Conservation (phyloP, 1,284 basidiomycete genomes). For the Phellinidium pouzarii region DNA sequence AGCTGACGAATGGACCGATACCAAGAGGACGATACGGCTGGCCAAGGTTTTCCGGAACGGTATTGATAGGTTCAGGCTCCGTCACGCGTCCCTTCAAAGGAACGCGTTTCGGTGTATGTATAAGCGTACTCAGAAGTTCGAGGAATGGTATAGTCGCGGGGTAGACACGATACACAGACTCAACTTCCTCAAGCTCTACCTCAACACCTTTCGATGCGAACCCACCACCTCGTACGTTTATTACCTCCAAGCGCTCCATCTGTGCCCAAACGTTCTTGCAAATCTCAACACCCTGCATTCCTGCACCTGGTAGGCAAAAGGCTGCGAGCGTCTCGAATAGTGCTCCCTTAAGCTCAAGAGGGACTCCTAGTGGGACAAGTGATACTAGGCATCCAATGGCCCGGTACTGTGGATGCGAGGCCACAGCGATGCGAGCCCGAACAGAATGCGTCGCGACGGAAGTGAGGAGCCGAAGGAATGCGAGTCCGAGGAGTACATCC, state of each 20-base stretch:
- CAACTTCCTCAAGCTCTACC: constrained; percentile 81
- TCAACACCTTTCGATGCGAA: constrained; percentile 57
- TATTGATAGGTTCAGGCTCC: constrained; percentile 58
- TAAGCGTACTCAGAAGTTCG: constrained; percentile 72
- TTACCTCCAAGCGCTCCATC: constrained; percentile 82
- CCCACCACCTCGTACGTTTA: constrained; percentile 54
- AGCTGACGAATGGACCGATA: constrained; percentile 71
- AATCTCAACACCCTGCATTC: constrained; percentile 67
- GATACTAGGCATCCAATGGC: constrained; percentile 76
- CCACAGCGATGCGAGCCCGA: constrained; percentile 73
- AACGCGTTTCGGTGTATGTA: constrained; percentile 69
- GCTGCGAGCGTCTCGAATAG: constrained; percentile 80
- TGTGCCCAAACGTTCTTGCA: constrained; percentile 77
- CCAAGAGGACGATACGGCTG: constrained; percentile 71
- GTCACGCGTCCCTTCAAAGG: constrained; percentile 51
- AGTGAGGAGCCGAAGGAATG: constrained; percentile 77
- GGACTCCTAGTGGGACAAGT: constrained; percentile 73
- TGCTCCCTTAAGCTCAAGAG: constrained; percentile 88
- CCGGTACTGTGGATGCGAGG: constrained; percentile 70
- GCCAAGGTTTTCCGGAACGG: constrained; percentile 72
- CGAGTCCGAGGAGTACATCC: constrained; percentile 73
- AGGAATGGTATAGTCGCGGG: constrained; percentile 88
- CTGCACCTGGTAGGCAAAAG: constrained; percentile 76
- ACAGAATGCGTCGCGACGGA: constrained; percentile 76
- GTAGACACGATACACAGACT: constrained; percentile 72